These are phyloP conservation scores for Solanum habrochaites DNA, from an alignment of 257 asterid species.

Conservation along the genomic window DNA sequence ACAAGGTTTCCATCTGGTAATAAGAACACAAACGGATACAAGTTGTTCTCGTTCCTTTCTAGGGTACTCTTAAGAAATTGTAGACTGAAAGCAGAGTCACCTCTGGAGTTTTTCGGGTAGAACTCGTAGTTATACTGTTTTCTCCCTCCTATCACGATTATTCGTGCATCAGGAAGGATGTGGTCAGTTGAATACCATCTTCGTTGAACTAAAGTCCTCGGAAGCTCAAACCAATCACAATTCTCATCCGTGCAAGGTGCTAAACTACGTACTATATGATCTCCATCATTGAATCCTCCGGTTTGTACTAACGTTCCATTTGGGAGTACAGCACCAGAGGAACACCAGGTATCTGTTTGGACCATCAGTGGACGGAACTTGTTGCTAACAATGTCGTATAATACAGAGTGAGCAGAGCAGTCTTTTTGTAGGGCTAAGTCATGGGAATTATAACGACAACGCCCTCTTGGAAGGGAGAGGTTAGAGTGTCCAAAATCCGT, in stretches of 20 bases:
- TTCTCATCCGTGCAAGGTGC: constrained; percentile 15
- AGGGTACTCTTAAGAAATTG: constrained; percentile 40
- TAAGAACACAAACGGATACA: constrained; percentile 59
- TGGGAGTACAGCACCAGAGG: constrained; percentile 42
- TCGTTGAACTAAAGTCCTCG: constrained; percentile 5
- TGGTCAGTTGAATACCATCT: constrained; percentile 73
- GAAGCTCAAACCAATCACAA: constrained; percentile 44
- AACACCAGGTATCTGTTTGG: constrained; percentile 54
- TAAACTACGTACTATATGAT: constrained; percentile 16
- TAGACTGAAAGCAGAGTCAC: background rate
- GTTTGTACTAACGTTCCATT: constrained; percentile 39
- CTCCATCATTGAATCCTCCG: constrained; percentile 43
- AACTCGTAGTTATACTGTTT: constrained; percentile 52
- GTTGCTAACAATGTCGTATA: constrained; percentile 19
- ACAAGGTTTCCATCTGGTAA: constrained; percentile 55
- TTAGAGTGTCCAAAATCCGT: constrained; percentile 36
- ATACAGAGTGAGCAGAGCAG: constrained; percentile 63
- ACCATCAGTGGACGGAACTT: constrained; percentile 13
- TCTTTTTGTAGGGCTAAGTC: background rate
- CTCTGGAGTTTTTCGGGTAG: constrained; percentile 7
- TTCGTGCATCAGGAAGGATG: constrained; percentile 46
- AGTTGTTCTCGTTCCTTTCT: constrained; percentile 45
- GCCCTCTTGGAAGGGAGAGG: constrained; percentile 27
- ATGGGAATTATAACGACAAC: constrained; percentile 11
- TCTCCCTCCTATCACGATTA: constrained; percentile 58